Base-by-base conservation (phyloP, 306 rosid genomes). In the Corylus americana region DNA sequence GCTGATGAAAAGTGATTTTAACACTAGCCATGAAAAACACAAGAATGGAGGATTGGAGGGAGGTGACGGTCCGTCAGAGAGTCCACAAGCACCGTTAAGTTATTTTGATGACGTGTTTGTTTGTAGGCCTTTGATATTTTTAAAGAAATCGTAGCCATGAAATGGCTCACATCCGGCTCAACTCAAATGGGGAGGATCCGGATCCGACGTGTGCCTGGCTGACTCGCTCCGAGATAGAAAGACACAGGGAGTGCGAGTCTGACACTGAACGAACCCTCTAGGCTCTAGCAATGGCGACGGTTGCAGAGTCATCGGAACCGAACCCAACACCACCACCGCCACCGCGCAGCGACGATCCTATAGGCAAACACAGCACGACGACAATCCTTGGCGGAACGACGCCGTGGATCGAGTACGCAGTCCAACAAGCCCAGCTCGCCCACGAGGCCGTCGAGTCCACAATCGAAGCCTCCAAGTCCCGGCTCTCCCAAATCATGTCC, bases 401-500 rank as follows among this genome's bases (percentile, higher is more conserved):
- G 78, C 89, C 91, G 75, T 90, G 90, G 82, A 50, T 83, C 11
- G 95, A 91, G 47, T 86, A 90, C 82, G 97, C 89, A 8, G 85
- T 90, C 55, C 85, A 79, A 62, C 97, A 94, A 78, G 94, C 91
- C 77, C 85, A 70, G 67, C 55, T 87, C 64, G 61, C 84, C 51
- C 77, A 89, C 68, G 92, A 89, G 37, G 78, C 90, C 7, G 27
- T 91, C 44, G 90, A 90, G 10, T 88, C 95, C 73, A 75, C 97
- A 37, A 18, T 90, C 31, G 83, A 87, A 79, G 87, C 89, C 58
- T 89, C 95, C 48, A 87, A 84, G 44, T 84, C 89, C 39, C 92
- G 92, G 29, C 76, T 94, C 48, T 90, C 90, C 55, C 90, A 92
- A 87, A 90, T 94, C 77, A 91, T 87, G 11, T 88, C 92, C 64